These are phyloP conservation scores for Cutaneotrichosporon cavernicola DNA, from an alignment of 1,284 basidiomycete species.

Conservation along the genomic window DNA sequence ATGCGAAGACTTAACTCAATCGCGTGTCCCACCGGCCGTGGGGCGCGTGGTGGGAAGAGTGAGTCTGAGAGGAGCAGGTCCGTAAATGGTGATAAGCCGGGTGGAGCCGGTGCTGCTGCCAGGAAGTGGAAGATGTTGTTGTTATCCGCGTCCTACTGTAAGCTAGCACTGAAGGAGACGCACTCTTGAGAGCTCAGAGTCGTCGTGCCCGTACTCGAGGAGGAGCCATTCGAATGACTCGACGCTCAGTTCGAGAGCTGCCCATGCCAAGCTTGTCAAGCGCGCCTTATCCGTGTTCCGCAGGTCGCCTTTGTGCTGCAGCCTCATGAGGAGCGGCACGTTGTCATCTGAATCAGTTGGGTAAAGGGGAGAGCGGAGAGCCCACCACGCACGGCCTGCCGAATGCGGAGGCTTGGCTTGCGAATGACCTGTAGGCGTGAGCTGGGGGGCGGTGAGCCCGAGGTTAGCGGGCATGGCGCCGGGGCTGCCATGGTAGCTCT, in stretches of 20 bases:
- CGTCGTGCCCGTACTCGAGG: conserved; percentile 78
- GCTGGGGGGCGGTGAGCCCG: neutral
- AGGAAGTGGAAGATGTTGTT: conserved; percentile 86
- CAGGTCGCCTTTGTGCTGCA: conserved; percentile 69
- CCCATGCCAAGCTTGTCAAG: conserved; percentile 83
- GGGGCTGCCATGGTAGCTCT: conserved; percentile 6
- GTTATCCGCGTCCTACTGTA: conserved; percentile 72
- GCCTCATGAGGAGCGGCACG: conserved; percentile 76
- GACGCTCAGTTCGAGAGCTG: conserved; percentile 75
- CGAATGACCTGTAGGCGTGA: conserved; percentile 37
- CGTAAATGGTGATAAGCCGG: conserved; percentile 29
- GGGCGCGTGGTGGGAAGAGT: conserved; percentile 30
- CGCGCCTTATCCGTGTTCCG: conserved; percentile 74
- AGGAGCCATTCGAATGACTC: conserved; percentile 87
- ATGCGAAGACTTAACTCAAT: conserved; percentile 33
- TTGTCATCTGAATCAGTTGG: conserved; percentile 69
- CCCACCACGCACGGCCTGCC: conserved; percentile 49
- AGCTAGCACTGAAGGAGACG: conserved; percentile 40
- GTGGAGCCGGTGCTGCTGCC: conserved; percentile 65
- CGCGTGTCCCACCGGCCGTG: conserved; percentile 26
- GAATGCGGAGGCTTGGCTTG: conserved; percentile 36
- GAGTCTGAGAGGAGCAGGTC: conserved; percentile 33
- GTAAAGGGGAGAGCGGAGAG: neutral
- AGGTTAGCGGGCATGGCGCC: conserved; percentile 7
- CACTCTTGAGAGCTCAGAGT: conserved; percentile 82